Base-by-base conservation (phyloP, 1,284 basidiomycete genomes). In the Fomitopsis schrenkii region DNA sequence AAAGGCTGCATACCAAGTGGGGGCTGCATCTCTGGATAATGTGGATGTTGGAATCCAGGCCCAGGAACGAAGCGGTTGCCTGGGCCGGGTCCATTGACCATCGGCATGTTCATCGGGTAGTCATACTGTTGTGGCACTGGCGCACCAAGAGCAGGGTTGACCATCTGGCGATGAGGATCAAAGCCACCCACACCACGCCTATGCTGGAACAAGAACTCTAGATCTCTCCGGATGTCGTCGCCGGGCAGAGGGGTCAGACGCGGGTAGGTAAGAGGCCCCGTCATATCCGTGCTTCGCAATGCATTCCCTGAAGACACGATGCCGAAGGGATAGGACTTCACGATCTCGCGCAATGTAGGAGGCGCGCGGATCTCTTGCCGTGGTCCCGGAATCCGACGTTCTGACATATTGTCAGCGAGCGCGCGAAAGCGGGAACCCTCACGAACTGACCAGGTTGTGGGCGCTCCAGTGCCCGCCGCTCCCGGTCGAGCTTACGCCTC, bases 401-500 rank as follows among this genome's bases (percentile, higher is more conserved):
- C 78, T 75, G 57, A 28, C 5, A 33, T 22, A 7, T 14, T 33
- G 58, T 35, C 41, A 44, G 45, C 15, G 40, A 33, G 60, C 22
- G 7, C 22, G 7, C 15, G 3, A 17, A n/a, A 33, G 35, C 14
- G n/a, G 10, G 9, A 41, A n/a, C 36, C 0, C 17, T 26, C 38
- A 57, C 33, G 40, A 48, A 70, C 72, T 57, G 67, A 91, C 90
- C 76, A 58, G 89, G 88, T 40, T 83, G 83, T 17, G 91, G 90
- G n/a, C 87, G 80, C 67, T 95, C 93, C 2, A 86, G 66, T 0
- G 82, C 79, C 59, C 93, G 81, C 65, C 92, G 83, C 61, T 95
- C 94, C 60, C 94, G 81, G 71, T 96, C 94, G 33, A 96, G 73
- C 58, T 83, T 82, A 44, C 94, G 80, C 57, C 91, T 81, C 72